These are phyloP conservation scores for Endocladia muricata DNA, from an alignment of 31 red algal genomes.

Conservation along the genomic window DNA sequence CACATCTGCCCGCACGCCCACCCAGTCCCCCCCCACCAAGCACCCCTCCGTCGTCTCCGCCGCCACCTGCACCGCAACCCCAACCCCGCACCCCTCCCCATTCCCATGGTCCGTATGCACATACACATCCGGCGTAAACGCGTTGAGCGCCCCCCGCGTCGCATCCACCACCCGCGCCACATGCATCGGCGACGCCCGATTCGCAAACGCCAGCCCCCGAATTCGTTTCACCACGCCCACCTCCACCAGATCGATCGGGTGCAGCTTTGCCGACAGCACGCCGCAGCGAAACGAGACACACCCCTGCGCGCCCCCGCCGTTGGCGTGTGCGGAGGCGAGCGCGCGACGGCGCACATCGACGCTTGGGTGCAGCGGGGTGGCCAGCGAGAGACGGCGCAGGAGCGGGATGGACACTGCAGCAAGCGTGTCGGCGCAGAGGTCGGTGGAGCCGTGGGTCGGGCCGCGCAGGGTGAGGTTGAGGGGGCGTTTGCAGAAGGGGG, in stretches of 20 bases:
- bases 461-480: slow-evolving; percentile 65
- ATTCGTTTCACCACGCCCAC: slow-evolving; percentile 86
- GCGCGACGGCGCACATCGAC: slow-evolving; percentile 51
- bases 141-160: slow-evolving; percentile 54
- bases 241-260: slow-evolving; percentile 67
- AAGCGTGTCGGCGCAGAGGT: slow-evolving; percentile 68
- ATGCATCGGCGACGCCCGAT: slow-evolving; percentile 56
- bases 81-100: slow-evolving; percentile 47
- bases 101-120: slow-evolving; percentile 76
- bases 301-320: slow-evolving; percentile 40
- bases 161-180: slow-evolving; percentile 69
- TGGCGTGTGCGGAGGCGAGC: not conserved
- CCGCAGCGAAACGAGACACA: slow-evolving; percentile 62
- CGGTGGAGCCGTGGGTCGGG: slow-evolving; percentile 48
- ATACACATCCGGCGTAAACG: slow-evolving; percentile 78
- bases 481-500: slow-evolving; percentile 71
- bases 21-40: slow-evolving; percentile 74
- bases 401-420: slow-evolving; percentile 77
- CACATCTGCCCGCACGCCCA: not conserved
- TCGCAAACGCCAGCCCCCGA: slow-evolving; percentile 74
- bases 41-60: slow-evolving; percentile 79
- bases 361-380: slow-evolving; percentile 16
- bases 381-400: slow-evolving; percentile 57
- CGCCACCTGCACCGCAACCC: slow-evolving; percentile 69
- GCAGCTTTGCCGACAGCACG: slow-evolving; percentile 58